Base-by-base conservation (phyloP, 495 filamentous ascomycete species). In the Hypoxylon fuscum region DNA sequence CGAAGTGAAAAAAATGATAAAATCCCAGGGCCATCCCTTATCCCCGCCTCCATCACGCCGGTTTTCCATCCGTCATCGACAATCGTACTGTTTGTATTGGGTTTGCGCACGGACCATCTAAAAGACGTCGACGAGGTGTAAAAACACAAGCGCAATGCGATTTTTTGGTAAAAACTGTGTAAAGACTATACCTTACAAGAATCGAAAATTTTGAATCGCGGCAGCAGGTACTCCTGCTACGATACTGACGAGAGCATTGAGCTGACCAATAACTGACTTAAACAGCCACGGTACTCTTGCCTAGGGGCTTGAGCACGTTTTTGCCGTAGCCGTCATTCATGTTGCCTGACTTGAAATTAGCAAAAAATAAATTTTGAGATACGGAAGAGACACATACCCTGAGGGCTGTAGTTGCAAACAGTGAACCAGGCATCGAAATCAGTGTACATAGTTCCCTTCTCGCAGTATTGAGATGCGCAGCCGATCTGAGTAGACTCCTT, bases 351-450 rank as follows among this genome's bases (percentile, higher is more conserved):
- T 54, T 29, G 45, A 48, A 55, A 59, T 77, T 70, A 79, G 66
- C 57, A 49, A 17, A n/a, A 25, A 5, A 43, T 1, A 11, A n/a
- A 52, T 9, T 9, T 23, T 4, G 17, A 46, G n/a, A 15, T 1
- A 21, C 20, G 50, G 18, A 15, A 11, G 25, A 52, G 63, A 10
- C 35, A 63, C 78, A 43, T 77, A 89, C 90, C 90, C 57, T 85
- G 72, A 62, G 89, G 81, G 43, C 72, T 76, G 76, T 98, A 98
- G 81, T 97, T 93, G 88, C 95, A 98, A 45, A 96, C 91, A 43
- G 90, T 92, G 72, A 81, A 89, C 76, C 76, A 83, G 12, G 73
- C 68, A 51, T 61, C 72, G 50, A 79, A 62, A 6, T 40, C 56
- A 18, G 32, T 22, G 18, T 72, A 68, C 50, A 84, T 75, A 50